Base-by-base conservation (phyloP, 78 protist species). In the Isochrysis galbana region DNA sequence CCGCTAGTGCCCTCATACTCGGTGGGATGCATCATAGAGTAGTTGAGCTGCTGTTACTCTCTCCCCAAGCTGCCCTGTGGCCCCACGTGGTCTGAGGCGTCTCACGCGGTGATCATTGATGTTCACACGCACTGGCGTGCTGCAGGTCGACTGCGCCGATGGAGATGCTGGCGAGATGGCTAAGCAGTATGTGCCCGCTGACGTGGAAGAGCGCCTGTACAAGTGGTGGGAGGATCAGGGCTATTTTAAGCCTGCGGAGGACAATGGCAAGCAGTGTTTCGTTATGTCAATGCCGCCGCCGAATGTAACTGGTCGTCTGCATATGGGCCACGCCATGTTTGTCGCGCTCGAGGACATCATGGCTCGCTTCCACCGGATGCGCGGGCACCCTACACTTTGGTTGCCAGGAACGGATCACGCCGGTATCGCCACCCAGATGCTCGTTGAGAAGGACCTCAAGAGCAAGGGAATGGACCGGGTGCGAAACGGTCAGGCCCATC, bases 321-420 rank as follows among this genome's bases (percentile, higher is more conserved):
- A 98, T 91, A 72, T 98, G 44, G 99, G 99, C n/a, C 99, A 98
- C 74, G 99, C 99, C 10, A 91, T 98, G 67, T 96, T 97, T 21
- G 93, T 91, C 23, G 89, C 98, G 5, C 87, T 98, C n/a, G 97
- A 97, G 87, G 95, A 87, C 70, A 25, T 48, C 91, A 4, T 74
- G 41, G 41, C 61, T 47, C 91, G 94, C 38, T 97, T 91, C 93
- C 54, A 96, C 89, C 92, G 99, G 11, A 98, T 98, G 99, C 83
- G 54, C 42, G 99, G 99, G 78, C 51, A 93, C 41, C 94, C 93
- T 32, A 38, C 94, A 25, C 96, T 98, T 41, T 99, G 98, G 98
- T 90, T 98, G 41, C 99, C 99, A 29, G 99, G 99, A n/a, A 93
- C 96, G 14, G 99, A 99, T 92, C 99, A 99, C 95, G 99, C 99